Percentiles rank a stretch among this genome's conserved stretches.
Evolutionary conservation across 2,329 filamentous ascomycete genomes (phyloP).

Genomic region (Neospermospora avenae): DNA sequence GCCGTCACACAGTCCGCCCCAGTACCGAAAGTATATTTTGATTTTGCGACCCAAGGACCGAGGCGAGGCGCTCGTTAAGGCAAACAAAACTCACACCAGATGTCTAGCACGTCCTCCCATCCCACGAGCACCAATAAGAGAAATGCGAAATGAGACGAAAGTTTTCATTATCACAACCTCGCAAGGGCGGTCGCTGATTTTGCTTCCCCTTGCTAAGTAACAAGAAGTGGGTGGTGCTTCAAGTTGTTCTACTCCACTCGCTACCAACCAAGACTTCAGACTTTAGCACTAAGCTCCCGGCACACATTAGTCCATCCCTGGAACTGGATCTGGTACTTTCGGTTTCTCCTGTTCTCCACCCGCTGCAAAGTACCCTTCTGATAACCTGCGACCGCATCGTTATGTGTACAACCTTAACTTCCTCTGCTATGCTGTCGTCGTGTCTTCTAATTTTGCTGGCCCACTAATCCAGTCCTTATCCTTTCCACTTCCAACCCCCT

Average conservation of each 20-base stretch:
- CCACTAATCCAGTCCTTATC: not conserved
- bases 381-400: not conserved
- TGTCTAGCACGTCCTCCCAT: conserved; percentile 14
- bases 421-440: not conserved
- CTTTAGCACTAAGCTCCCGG: not conserved
- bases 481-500: not conserved
- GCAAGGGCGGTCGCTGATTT: not conserved
- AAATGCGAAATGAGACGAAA: no score
- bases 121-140: no score
- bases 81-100: not conserved
- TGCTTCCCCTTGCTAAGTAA: not conserved
- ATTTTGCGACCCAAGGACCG: not conserved
- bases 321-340: not conserved
- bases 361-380: not conserved
- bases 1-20: not conserved
- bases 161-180: not conserved
- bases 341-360: not conserved
- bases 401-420: not conserved
- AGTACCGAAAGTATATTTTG: not conserved
- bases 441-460: not conserved
- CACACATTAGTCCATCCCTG: not conserved
- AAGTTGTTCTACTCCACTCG: not conserved
- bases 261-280: not conserved
- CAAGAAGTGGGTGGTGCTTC: not conserved
- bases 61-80: not conserved